Evolutionary conservation across 768 basidiomycete genomes (phyloP).

Genomic region (Boletus sp.): DNA sequence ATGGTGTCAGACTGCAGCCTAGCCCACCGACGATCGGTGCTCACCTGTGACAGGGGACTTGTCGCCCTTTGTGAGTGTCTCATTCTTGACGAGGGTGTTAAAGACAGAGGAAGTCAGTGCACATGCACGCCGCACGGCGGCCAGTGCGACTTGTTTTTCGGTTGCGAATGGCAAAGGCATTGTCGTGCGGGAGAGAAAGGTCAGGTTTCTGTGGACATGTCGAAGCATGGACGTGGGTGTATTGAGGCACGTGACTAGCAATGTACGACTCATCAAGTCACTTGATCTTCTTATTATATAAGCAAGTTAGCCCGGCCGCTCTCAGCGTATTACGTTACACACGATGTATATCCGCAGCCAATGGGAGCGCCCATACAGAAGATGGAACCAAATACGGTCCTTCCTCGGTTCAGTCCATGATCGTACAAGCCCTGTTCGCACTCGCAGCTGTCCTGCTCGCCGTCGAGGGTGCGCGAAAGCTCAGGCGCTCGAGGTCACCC

Average conservation of each 20-base stretch:
- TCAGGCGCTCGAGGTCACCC: neutral
- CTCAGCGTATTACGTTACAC: no score
- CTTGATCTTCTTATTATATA: no score
- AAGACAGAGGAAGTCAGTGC: constrained; percentile 82
- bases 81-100: constrained; percentile 76
- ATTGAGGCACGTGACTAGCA: constrained; percentile 8
- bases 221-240: constrained; percentile 9
- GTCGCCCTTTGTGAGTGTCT: constrained; percentile 87
- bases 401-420: neutral
- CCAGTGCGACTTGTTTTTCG: constrained; percentile 80
- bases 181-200: constrained; percentile 2
- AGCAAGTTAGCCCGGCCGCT: no score
- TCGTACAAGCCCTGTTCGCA: neutral
- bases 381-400: neutral
- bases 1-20: neutral
- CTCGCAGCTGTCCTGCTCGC: constrained; percentile 1
- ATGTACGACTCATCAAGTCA: no score
- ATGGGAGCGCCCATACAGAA: neutral
- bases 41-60: constrained; percentile 87
- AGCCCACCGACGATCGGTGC: constrained; percentile 14
- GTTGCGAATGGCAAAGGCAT: constrained; percentile 56
- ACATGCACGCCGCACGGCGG: constrained; percentile 86
- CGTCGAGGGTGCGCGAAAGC: neutral
- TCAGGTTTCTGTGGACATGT: constrained; percentile 11
- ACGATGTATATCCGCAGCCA: neutral